Evolutionary conservation across 169 alveolate species (phyloP).

Genomic region (Eimeria praecox): DNA sequence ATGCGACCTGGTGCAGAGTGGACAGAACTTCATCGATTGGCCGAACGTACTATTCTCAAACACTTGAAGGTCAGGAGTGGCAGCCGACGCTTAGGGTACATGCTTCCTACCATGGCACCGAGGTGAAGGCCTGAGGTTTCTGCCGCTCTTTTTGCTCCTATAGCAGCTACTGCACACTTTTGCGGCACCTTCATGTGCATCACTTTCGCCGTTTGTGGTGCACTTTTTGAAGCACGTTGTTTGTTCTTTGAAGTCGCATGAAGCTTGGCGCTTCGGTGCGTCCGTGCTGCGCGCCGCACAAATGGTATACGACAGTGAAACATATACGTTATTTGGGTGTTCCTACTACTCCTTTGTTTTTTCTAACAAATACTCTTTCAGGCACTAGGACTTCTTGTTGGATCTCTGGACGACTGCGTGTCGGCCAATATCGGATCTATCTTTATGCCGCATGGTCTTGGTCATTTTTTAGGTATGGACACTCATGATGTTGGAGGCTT

Average conservation of each 20-base stretch:
- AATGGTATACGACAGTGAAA: not conserved
- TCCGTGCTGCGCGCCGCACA: not conserved
- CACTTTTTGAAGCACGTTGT: not conserved
- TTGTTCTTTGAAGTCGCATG: not conserved
- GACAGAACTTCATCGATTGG: slow-evolving; percentile 92
- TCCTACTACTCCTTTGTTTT: not conserved
- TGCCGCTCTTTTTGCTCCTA: not conserved
- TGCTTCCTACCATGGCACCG: not conserved
- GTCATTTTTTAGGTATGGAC: slow-evolving; percentile 93
- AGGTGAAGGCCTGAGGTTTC: not conserved
- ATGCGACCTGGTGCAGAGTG: slow-evolving; percentile 92
- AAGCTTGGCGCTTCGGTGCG: not conserved
- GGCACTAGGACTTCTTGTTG: slow-evolving; percentile 87
- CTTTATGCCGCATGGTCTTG: slow-evolving; percentile 95
- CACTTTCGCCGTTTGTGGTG: not conserved
- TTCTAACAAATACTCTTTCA: not conserved
- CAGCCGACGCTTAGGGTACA: not conserved
- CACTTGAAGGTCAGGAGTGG: slow-evolving; percentile 83
- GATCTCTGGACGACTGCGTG: slow-evolving; percentile 88
- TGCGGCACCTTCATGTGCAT: not conserved
- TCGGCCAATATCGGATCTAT: slow-evolving; percentile 89
- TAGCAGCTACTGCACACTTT: not conserved
- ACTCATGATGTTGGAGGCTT: slow-evolving; percentile 95
- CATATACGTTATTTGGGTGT: not conserved
- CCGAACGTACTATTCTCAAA: slow-evolving; percentile 88